A percentile compares a stretch with the other conserved stretches of the same genome.
Conservation (phyloP, 257 asterid species). For the Primulina huaijiensis region DNA sequence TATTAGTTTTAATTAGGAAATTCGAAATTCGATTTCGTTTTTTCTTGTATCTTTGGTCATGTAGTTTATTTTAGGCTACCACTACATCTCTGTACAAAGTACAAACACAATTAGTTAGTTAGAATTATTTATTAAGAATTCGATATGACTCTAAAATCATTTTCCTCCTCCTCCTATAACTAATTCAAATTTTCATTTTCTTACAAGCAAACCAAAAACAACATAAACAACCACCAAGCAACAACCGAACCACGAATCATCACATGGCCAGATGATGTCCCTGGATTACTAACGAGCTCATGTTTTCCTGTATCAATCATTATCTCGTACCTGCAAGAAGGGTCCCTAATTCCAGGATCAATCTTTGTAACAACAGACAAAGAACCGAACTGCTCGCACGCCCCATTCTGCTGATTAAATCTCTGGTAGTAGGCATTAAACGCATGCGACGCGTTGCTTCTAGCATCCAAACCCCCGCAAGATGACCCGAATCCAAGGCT, state of each 20-base stretch:
- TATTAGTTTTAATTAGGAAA: no score
- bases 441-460: conserved; percentile 72
- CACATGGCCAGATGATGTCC: conserved; percentile 37
- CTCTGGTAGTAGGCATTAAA: conserved; percentile 81
- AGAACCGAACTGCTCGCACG: conserved; percentile 63
- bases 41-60: no score
- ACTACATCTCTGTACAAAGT: no score
- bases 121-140: no score
- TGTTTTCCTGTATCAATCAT: conserved; percentile 69
- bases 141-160: no score
- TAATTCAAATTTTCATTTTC: no score
- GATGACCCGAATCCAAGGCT: conserved; percentile 86
- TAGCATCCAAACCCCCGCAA: conserved; percentile 52
- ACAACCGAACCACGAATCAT: conserved; percentile 17
- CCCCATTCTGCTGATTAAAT: conserved; percentile 60
- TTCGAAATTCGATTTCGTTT: no score
- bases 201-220: no score
- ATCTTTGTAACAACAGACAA: conserved; percentile 53
- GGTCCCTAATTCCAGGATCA: conserved; percentile 46
- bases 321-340: conserved; percentile 64
- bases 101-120: no score
- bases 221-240: background rate
- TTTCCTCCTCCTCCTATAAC: no score
- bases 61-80: no score
- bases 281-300: conserved; percentile 34